Evolutionary conservation across 495 filamentous ascomycete species (phyloP).

Genomic region (Choiromyces venosus): DNA sequence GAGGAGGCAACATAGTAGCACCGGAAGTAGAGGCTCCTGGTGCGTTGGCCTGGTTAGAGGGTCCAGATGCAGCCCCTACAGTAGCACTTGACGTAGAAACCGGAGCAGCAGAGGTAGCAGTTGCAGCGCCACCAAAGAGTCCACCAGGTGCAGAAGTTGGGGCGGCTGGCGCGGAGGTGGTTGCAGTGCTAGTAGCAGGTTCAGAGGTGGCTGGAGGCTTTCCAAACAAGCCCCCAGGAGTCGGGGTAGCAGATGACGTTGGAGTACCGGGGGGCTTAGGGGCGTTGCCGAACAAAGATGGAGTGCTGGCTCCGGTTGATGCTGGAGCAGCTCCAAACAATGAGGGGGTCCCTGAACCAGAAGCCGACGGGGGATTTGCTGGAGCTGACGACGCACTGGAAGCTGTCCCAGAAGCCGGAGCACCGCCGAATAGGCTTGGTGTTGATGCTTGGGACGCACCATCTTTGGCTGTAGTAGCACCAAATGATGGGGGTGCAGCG

Average conservation of each 20-base stretch:
- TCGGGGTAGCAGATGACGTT: conserved; percentile 11
- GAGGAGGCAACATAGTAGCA: conserved; percentile 29
- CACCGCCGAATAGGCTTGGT: conserved; percentile 12
- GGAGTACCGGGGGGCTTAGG: conserved; percentile 18
- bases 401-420: not conserved
- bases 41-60: conserved; percentile 7
- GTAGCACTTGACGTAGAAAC: conserved; percentile 36
- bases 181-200: conserved; percentile 7
- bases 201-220: conserved; percentile 10
- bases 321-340: conserved; percentile 12
- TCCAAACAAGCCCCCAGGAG: conserved; percentile 20
- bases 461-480: not conserved
- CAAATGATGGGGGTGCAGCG: not conserved
- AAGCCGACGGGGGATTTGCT: conserved; percentile 7
- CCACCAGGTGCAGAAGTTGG: not conserved
- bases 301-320: conserved; percentile 7
- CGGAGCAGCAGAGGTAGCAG: conserved; percentile 18
- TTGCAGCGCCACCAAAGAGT: conserved; percentile 24
- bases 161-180: conserved; percentile 20
- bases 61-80: conserved; percentile 3
- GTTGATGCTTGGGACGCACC: not conserved
- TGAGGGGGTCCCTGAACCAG: not conserved
- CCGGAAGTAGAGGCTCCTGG: conserved; percentile 9
- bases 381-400: conserved; percentile 15
- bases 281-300: conserved; percentile 18